Percentiles rank a stretch among this genome's conserved stretches.
Conservation (phyloP, 306 rosid species). For the Glycine latifolia region DNA sequence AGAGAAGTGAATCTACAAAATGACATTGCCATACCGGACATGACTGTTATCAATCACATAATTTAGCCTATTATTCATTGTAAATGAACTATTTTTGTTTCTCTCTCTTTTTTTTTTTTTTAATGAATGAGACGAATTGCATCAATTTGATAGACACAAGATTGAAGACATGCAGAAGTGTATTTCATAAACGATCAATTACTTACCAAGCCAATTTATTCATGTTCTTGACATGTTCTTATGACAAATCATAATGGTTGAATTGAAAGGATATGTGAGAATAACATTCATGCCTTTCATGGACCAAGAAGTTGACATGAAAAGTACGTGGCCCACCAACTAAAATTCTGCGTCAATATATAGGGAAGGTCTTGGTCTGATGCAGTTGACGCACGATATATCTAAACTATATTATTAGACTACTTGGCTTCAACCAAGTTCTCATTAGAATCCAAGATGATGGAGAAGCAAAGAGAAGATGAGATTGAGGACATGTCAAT, state of each 20-base stretch:
- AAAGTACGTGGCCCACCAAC: slow-evolving; percentile 81
- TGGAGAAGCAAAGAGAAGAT: slow-evolving; percentile 77
- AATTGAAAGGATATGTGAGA: slow-evolving; percentile 55
- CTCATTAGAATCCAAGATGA: slow-evolving; percentile 42
- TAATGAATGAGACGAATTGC: background rate
- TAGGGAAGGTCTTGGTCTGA: slow-evolving; percentile 58
- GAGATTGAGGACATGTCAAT: slow-evolving; percentile 74
- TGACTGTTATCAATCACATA: background rate
- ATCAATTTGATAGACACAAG: background rate
- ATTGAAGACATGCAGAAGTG: background rate
- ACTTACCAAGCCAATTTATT: slow-evolving; percentile 36
- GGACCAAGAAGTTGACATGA: slow-evolving; percentile 55
- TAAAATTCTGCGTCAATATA: slow-evolving; percentile 53
- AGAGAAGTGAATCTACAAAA: no score
- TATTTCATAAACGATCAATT: slow-evolving; percentile 23
- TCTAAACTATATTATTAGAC: slow-evolving; percentile 35
- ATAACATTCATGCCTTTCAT: slow-evolving; percentile 43
- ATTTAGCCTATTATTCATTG: background rate
- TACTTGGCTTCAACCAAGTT: slow-evolving; percentile 29
- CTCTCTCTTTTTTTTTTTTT: background rate
- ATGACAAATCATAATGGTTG: slow-evolving; percentile 47
- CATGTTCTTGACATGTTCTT: slow-evolving; percentile 69
- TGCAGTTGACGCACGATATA: slow-evolving; percentile 53
- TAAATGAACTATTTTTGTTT: background rate
- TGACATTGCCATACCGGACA: no score